phyloP scores from a whole-genome alignment of 257 asterid species.

The Eucommia ulmoides region DNA sequence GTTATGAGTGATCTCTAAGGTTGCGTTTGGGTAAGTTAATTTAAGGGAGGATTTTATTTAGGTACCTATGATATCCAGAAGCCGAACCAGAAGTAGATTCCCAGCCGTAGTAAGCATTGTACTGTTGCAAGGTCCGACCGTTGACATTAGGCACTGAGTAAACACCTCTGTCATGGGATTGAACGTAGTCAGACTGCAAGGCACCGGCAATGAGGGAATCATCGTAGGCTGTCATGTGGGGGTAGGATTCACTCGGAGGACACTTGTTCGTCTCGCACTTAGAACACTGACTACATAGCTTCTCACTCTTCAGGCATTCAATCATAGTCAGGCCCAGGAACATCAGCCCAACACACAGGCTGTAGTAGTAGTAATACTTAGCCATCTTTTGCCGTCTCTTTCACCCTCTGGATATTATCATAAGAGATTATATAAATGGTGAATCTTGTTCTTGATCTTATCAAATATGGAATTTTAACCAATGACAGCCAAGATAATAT shows the following conservation, averaged over 20 bases:
- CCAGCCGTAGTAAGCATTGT: slow-evolving; percentile 53
- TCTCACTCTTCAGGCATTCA: slow-evolving; percentile 21
- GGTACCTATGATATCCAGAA: slow-evolving; percentile 60
- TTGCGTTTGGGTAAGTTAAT: too few species aligned
- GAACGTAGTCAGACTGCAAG: slow-evolving; percentile 47
- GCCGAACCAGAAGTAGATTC: slow-evolving; percentile 64
- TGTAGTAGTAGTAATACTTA: too few species aligned
- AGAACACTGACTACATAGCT: slow-evolving; percentile 41
- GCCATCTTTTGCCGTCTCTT: too few species aligned
- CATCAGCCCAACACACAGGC: too few species aligned
- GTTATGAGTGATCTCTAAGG: neutral
- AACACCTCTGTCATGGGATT: slow-evolving; percentile 35
- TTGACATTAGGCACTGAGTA: slow-evolving; percentile 36
- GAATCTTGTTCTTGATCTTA: too few species aligned
- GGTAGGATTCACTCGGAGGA: slow-evolving; percentile 47
- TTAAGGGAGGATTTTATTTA: too few species aligned
- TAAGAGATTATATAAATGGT: too few species aligned
- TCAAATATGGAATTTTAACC: too few species aligned
- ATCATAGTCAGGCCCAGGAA: too few species aligned
- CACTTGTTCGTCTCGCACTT: slow-evolving; percentile 35
- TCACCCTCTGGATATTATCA: too few species aligned
- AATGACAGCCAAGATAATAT: too few species aligned
- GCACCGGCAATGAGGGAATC: slow-evolving; percentile 41
- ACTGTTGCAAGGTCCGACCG: slow-evolving; percentile 20
- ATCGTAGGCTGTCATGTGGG: slow-evolving; percentile 61